These are phyloP conservation scores for Lactarius sanguifluus DNA, from an alignment of 768 basidiomycete genomes.

Conservation along the genomic window DNA sequence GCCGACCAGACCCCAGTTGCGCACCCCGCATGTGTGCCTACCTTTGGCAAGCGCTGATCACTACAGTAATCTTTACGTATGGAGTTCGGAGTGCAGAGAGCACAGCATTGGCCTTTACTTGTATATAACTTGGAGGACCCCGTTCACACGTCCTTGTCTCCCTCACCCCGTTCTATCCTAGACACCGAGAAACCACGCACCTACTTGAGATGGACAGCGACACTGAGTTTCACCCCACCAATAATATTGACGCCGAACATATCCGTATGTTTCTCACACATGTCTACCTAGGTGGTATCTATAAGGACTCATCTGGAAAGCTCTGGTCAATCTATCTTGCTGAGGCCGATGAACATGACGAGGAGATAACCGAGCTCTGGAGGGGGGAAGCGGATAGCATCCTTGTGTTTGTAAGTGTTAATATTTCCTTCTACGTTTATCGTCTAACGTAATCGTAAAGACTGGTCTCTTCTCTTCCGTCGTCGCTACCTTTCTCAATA, in stretches of 20 bases:
- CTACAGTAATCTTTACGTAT: too few relatives aligned
- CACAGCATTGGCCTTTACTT: too few relatives aligned
- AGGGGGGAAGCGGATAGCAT: neutral
- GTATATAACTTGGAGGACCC: neutral
- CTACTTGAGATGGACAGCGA: neutral
- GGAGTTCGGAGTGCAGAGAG: too few relatives aligned
- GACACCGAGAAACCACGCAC: too few relatives aligned
- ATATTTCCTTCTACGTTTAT: neutral
- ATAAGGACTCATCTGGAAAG: neutral
- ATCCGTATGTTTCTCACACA: neutral
- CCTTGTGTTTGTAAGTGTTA: constrained; percentile 3
- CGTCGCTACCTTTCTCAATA: neutral
- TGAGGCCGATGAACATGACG: neutral
- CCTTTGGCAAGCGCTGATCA: too few relatives aligned
- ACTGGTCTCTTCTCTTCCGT: constrained; percentile 6
- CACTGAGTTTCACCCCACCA: too few relatives aligned
- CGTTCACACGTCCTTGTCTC: neutral
- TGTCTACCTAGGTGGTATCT: neutral
- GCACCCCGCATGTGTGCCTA: too few relatives aligned
- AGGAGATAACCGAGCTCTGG: neutral
- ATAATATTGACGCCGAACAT: too few relatives aligned
- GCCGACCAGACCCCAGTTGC: too few relatives aligned
- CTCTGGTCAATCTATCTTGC: constrained; percentile 1
- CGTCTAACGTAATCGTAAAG: neutral
- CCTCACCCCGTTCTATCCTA: neutral